Conservation (phyloP, 805 yeast species). For the Yarrowia yakushimensis region DNA sequence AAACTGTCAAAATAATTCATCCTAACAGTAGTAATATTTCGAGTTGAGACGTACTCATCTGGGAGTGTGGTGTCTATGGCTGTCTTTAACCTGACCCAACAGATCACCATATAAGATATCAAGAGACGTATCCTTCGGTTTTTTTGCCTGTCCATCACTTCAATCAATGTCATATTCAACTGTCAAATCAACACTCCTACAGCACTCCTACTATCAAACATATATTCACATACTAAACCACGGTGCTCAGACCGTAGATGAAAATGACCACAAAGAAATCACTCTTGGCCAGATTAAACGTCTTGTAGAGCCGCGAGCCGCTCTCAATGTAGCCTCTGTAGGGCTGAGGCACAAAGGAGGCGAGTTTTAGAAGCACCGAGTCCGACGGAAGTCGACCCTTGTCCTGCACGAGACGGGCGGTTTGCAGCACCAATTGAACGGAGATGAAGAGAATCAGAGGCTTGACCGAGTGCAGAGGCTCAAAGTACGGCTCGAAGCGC, state of each 20-base stretch:
- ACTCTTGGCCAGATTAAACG: not conserved
- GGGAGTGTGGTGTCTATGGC: too few species aligned
- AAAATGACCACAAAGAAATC: not conserved
- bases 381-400: slow-evolving; percentile 16
- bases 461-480: not conserved
- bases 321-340: slow-evolving; percentile 22
- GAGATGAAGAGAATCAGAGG: slow-evolving; percentile 11
- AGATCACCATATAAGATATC: too few species aligned
- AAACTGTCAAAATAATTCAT: too few species aligned
- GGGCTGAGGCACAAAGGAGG: slow-evolving; percentile 16
- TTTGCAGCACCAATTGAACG: slow-evolving; percentile 11
- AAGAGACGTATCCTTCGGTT: too few species aligned
- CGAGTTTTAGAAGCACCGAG: not conserved
- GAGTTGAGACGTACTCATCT: too few species aligned
- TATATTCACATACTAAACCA: not conserved
- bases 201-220: not conserved
- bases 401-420: slow-evolving; percentile 9
- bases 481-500: not conserved
- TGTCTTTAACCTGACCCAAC: too few species aligned
- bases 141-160: too few species aligned
- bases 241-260: not conserved
- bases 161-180: too few species aligned
- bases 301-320: slow-evolving; percentile 20
- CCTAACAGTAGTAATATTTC: too few species aligned
- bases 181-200: too few species aligned